Percentiles rank a stretch among this genome's conserved stretches.
phyloP scores from a whole-genome alignment of 148 eudicot species.

The Linanthus parryae region DNA sequence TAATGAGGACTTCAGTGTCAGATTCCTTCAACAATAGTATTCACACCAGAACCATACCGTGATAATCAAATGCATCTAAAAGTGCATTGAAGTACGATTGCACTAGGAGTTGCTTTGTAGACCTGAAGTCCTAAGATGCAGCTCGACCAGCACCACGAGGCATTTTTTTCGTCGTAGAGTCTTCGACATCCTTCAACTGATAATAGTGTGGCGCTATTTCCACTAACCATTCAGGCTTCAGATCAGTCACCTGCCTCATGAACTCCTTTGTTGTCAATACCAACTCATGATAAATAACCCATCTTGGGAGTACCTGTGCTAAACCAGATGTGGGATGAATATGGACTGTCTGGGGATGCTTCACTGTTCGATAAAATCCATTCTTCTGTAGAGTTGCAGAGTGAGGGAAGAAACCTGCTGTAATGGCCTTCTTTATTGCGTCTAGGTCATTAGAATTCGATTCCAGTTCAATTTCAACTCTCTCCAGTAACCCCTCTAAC shows the following conservation, averaged over 20 bases:
- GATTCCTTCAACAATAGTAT: too few species aligned
- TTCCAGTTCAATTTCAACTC: conserved; percentile 55
- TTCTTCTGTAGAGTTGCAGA: conserved; percentile 51
- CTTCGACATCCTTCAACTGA: conserved; percentile 56
- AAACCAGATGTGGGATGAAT: conserved; percentile 63
- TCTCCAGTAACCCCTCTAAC: conserved; percentile 51
- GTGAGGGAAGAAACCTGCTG: conserved; percentile 59
- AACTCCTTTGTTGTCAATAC: conserved; percentile 56
- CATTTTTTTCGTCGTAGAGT: conserved; percentile 75
- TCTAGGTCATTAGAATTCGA: conserved; percentile 51
- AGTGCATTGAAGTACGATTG: too few species aligned
- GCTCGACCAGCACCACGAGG: conserved; percentile 60
- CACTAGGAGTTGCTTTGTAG: too few species aligned
- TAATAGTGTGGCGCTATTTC: conserved; percentile 72
- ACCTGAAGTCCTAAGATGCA: too few species aligned
- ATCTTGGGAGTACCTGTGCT: conserved; percentile 48
- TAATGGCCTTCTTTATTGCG: conserved; percentile 45
- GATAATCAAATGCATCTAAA: too few species aligned
- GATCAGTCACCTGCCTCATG: conserved; percentile 52
- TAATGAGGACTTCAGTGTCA: too few species aligned
- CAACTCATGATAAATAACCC: conserved; percentile 60
- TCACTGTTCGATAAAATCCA: conserved; percentile 54
- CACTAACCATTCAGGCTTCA: conserved; percentile 61
- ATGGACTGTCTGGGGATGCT: conserved; percentile 63
- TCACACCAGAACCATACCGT: too few species aligned